Conservation (phyloP, 345 rosid species). For the Populus deltoides region DNA sequence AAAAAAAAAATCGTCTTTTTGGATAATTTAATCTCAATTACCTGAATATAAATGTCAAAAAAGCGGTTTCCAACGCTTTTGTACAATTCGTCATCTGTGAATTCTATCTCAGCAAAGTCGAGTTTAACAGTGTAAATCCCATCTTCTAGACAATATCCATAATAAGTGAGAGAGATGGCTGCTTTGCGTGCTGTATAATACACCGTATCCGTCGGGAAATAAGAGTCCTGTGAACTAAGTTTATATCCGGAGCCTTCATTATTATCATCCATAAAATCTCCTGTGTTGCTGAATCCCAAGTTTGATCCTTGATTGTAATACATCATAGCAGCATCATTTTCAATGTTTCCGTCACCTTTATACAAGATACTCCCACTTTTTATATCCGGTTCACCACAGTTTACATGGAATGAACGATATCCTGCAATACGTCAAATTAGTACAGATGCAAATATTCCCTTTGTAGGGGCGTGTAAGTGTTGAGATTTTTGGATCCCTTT, state of each 20-base stretch:
- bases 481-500: no score
- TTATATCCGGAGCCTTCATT: no score
- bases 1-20: no score
- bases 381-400: neutral
- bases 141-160: neutral
- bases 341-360: neutral
- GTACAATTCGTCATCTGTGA: neutral
- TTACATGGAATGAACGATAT: neutral
- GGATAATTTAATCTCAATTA: neutral
- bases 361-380: neutral
- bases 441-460: neutral
- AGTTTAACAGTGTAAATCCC: slow-evolving; percentile 5
- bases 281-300: slow-evolving; percentile 9
- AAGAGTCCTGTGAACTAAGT: no score
- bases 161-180: neutral
- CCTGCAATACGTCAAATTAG: neutral
- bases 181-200: neutral
- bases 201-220: neutral
- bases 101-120: slow-evolving; percentile 12
- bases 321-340: neutral
- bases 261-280: neutral
- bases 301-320: neutral
- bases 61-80: neutral
- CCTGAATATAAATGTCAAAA: slow-evolving; percentile 8
- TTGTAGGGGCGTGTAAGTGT: no score